Evolutionary conservation across 1,284 basidiomycete genomes (phyloP).

Genomic region (Cutaneotrichosporon cutaneum): DNA sequence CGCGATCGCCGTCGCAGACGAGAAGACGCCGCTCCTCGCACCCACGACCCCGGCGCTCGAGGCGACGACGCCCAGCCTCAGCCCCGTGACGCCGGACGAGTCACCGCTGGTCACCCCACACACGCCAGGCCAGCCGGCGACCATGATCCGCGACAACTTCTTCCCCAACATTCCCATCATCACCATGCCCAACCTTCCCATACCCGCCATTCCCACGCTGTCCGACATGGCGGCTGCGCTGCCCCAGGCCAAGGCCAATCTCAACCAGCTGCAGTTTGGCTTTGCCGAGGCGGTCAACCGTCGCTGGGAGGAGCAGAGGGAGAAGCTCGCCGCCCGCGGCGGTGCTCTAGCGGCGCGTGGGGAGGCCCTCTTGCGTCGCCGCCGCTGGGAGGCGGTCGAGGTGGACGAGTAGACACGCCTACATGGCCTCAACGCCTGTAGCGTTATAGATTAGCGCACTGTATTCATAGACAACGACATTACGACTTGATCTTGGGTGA

Average conservation of each 20-base stretch:
- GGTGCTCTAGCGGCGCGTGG: conserved; percentile 18
- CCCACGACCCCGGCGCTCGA: conserved; percentile 4
- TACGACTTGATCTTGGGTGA: neutral
- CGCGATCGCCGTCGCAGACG: neutral
- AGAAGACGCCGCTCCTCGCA: neutral
- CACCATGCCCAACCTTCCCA: conserved; percentile 22
- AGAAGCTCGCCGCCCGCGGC: conserved; percentile 24
- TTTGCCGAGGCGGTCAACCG: conserved; percentile 41
- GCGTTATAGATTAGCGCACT: neutral
- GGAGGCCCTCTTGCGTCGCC: conserved; percentile 7
- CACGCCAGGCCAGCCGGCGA: conserved; percentile 34
- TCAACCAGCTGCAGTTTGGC: conserved; percentile 23
- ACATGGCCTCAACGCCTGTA: neutral
- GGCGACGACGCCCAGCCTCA: conserved; percentile 11
- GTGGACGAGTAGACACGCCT: neutral
- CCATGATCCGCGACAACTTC: conserved; percentile 30
- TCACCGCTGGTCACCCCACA: conserved; percentile 47
- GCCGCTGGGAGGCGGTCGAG: conserved; percentile 7
- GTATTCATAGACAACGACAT: conserved; percentile 4
- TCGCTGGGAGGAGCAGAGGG: conserved; percentile 42
- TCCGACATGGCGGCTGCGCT: conserved; percentile 26
- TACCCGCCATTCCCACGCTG: conserved; percentile 25
- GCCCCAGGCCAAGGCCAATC: conserved; percentile 24
- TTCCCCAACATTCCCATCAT: conserved; percentile 28
- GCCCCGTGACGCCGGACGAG: conserved; percentile 33